phyloP scores from a whole-genome alignment of 805 yeast genomes.

The Metschnikowia picachoensis region DNA sequence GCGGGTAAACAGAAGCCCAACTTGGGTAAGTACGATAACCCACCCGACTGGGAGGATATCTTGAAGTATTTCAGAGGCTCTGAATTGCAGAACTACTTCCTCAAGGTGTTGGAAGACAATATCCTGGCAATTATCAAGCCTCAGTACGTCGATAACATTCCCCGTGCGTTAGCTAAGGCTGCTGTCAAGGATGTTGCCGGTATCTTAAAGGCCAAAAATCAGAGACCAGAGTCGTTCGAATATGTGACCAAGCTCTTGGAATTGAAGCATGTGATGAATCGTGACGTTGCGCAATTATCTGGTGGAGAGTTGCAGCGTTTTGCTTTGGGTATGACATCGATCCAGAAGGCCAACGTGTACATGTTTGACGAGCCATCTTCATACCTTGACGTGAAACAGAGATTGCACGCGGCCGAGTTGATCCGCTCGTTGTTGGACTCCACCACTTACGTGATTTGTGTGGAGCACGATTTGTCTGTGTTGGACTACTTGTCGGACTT shows the following conservation, averaged over 20 bases:
- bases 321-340: slow-evolving; percentile 96
- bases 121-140: slow-evolving; percentile 98
- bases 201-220: slow-evolving; percentile 70
- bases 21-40: slow-evolving; percentile 88
- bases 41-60: slow-evolving; percentile 97
- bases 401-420: slow-evolving; percentile 94
- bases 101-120: slow-evolving; percentile 88
- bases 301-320: slow-evolving; percentile 99
- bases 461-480: slow-evolving; percentile 98
- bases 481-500: slow-evolving; percentile 95
- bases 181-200: slow-evolving; percentile 84
- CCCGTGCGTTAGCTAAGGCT: slow-evolving; percentile 87
- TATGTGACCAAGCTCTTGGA: slow-evolving; percentile 68
- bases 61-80: slow-evolving; percentile 91
- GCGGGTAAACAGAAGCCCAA: slow-evolving; percentile 98
- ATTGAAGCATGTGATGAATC: slow-evolving; percentile 66
- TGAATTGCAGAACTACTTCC: slow-evolving; percentile 93
- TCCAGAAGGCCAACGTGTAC: slow-evolving; percentile 90
- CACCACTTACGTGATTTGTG: slow-evolving; percentile 86
- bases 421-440: slow-evolving; percentile 81
- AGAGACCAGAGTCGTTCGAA: slow-evolving; percentile 65
- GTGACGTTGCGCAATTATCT: slow-evolving; percentile 86
- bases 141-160: slow-evolving; percentile 96
- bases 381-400: slow-evolving; percentile 96
- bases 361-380: slow-evolving; percentile 99